A percentile compares a stretch with the other conserved stretches of the same genome.
Evolutionary conservation across 225 moss, liverwort and hornwort genomes (phyloP).

Genomic region (Polytrichum commune): DNA sequence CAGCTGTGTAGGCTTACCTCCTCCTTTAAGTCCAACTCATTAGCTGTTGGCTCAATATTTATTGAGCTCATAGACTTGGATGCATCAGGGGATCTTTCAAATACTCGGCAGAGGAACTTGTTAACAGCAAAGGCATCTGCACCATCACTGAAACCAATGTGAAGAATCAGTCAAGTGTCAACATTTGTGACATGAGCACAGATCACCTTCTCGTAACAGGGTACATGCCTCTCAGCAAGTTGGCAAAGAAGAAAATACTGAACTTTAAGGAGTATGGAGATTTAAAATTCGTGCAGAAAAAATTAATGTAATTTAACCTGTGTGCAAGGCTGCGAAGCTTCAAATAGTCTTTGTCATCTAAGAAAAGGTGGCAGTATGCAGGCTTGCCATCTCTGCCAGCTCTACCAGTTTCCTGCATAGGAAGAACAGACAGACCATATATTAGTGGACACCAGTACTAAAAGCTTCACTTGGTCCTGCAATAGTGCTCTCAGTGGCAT

Average conservation of each 20-base stretch:
- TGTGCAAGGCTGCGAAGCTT: constrained; percentile 95
- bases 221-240: too few relatives aligned
- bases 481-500: too few relatives aligned
- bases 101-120: constrained; percentile 73
- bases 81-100: constrained; percentile 43
- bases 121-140: constrained; percentile 79
- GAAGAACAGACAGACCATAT: not conserved
- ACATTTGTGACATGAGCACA: not conserved
- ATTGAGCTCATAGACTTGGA: constrained; percentile 55
- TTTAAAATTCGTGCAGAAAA: too few relatives aligned
- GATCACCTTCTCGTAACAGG: too few relatives aligned
- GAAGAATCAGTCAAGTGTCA: not conserved
- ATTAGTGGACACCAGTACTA: too few relatives aligned
- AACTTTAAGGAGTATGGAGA: too few relatives aligned
- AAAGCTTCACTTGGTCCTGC: too few relatives aligned
- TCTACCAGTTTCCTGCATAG: constrained; percentile 86
- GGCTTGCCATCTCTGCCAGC: constrained; percentile 84
- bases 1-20: constrained; percentile 47
- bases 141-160: constrained; percentile 68
- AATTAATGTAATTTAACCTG: constrained; percentile 36
- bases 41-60: constrained; percentile 63
- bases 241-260: too few relatives aligned
- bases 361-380: constrained; percentile 78
- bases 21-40: constrained; percentile 88
- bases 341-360: constrained; percentile 80